Conservation (phyloP, 331 rosid genomes). For the Acacia pycnantha region DNA sequence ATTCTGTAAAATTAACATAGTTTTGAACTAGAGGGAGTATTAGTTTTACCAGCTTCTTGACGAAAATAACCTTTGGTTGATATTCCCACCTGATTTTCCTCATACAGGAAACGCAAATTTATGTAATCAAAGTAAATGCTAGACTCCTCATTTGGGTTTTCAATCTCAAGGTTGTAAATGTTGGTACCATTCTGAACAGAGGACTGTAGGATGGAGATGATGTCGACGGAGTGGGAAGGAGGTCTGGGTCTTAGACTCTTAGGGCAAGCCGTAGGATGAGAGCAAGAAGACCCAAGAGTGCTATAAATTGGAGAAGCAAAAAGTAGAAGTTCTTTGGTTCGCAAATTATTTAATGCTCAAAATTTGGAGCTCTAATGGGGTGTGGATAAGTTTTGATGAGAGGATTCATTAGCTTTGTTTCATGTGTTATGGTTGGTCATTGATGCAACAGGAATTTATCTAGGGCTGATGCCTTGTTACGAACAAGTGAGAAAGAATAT, state of each 20-base stretch:
- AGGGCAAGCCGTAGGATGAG: constrained; percentile 39
- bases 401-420: neutral
- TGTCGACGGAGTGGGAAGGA: constrained; percentile 33
- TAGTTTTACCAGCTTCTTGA: constrained; percentile 29
- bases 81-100: constrained; percentile 34
- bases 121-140: constrained; percentile 34
- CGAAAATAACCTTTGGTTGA: constrained; percentile 34
- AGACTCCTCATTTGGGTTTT: constrained; percentile 46
- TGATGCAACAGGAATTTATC: constrained; percentile 15
- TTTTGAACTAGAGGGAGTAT: neutral
- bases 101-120: constrained; percentile 31
- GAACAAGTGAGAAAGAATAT: constrained; percentile 17
- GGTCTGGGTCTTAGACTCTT: constrained; percentile 37
- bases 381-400: neutral
- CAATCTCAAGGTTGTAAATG: constrained; percentile 33
- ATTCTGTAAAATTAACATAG: no score
- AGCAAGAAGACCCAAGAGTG: constrained; percentile 35
- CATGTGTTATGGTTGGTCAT: neutral
- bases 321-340: constrained; percentile 23
- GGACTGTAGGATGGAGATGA: constrained; percentile 29
- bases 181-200: constrained; percentile 33
- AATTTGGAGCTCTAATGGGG: neutral
- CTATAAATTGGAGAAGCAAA: constrained; percentile 28
- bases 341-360: constrained; percentile 9
- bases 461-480: constrained; percentile 16